Conservation (phyloP, 129 eudicot genomes). For the Pittosporum tobira region DNA sequence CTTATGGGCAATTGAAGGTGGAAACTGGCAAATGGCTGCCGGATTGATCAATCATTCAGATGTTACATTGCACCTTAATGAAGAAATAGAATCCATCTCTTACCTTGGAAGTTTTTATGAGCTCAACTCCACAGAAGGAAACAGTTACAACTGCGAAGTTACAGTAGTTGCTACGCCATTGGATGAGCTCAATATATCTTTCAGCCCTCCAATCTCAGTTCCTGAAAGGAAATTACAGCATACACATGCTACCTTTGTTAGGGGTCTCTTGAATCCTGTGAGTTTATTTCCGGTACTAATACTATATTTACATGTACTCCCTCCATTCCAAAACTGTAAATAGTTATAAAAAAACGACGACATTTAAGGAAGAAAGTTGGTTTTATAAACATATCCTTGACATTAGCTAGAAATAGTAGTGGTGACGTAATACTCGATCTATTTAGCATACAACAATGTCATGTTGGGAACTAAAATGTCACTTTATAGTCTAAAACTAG, state of each 20-base stretch:
- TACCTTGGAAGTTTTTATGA: constrained; percentile 47
- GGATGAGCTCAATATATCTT: constrained; percentile 57
- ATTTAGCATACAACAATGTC: no score
- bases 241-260: constrained; percentile 77
- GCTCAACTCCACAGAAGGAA: constrained; percentile 63
- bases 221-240: constrained; percentile 84
- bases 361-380: no score
- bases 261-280: constrained; percentile 84
- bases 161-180: constrained; percentile 85
- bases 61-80: constrained; percentile 66
- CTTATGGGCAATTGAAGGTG: constrained; percentile 81
- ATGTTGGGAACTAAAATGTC: no score
- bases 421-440: no score
- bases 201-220: constrained; percentile 53
- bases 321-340: no score
- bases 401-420: no score
- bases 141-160: constrained; percentile 63
- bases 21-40: constrained; percentile 96
- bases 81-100: constrained; percentile 69
- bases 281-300: no score
- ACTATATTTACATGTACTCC: no score
- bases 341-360: no score
- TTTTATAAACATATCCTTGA: no score
- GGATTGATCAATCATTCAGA: constrained; percentile 71
- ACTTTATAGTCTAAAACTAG: no score